Conservation (phyloP, 1,284 basidiomycete genomes). For the Sphaerobolus stellatus region DNA sequence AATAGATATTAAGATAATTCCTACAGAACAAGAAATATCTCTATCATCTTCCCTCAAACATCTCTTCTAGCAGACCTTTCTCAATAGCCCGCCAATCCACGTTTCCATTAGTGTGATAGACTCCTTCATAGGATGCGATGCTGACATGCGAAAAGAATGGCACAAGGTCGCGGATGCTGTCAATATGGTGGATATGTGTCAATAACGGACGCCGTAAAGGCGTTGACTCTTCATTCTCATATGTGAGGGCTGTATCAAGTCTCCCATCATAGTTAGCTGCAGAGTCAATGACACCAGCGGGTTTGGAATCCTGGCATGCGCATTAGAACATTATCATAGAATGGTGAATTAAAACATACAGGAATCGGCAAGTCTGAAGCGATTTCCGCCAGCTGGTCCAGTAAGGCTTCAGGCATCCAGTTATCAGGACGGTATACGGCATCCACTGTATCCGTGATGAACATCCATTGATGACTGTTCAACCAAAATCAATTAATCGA, state of each 20-base stretch:
- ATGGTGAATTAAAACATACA: neutral
- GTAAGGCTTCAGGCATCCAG: constrained; percentile 82
- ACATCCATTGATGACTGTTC: constrained; percentile 95
- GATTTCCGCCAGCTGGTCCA: constrained; percentile 89
- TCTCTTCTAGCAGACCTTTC: constrained; percentile 73
- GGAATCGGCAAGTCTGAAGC: constrained; percentile 58
- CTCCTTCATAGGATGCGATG: constrained; percentile 84
- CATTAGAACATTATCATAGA: neutral
- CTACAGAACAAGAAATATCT: neutral
- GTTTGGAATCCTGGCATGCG: constrained; percentile 4
- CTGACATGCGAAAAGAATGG: constrained; percentile 89
- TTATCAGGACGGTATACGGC: constrained; percentile 86
- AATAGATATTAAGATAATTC: neutral
- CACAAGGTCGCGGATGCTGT: constrained; percentile 77
- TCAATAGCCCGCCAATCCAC: constrained; percentile 90
- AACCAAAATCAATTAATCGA: constrained; percentile 1
- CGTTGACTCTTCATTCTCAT: constrained; percentile 7
- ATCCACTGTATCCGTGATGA: constrained; percentile 96
- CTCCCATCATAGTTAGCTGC: neutral
- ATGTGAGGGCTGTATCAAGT: constrained; percentile 8
- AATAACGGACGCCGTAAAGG: constrained; percentile 73
- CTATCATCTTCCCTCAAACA: constrained; percentile 73
- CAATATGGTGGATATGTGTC: constrained; percentile 63
- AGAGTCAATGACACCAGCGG: neutral
- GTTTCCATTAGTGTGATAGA: constrained; percentile 75